Evolutionary conservation across 768 basidiomycete genomes (phyloP).

Genomic region (Lyophyllum shimeji): DNA sequence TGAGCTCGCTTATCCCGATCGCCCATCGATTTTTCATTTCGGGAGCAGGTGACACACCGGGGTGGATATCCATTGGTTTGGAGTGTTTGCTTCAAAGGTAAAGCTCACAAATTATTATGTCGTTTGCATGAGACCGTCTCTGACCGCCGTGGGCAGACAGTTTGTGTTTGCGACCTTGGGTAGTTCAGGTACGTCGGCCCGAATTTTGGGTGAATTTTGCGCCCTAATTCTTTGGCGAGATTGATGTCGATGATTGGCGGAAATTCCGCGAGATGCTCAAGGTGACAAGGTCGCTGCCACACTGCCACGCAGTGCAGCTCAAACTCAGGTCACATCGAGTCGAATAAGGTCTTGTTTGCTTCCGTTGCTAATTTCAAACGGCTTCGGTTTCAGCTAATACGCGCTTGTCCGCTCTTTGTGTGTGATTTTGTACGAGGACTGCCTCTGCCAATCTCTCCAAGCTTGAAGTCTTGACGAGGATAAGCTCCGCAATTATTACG

Average conservation of each 20-base stretch:
- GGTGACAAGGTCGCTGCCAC: too few relatives aligned
- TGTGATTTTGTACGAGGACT: neutral
- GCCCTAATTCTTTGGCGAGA: conserved; percentile 1
- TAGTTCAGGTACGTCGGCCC: neutral
- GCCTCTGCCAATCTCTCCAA: neutral
- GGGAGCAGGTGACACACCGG: neutral
- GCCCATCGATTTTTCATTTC: neutral
- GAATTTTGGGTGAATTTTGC: neutral
- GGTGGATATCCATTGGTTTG: neutral
- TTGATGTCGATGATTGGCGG: neutral
- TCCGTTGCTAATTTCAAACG: neutral
- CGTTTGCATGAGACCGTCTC: neutral
- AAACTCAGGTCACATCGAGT: neutral
- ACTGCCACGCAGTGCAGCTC: neutral
- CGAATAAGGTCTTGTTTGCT: neutral
- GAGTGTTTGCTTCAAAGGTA: neutral
- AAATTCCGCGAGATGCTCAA: neutral
- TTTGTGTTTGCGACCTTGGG: neutral
- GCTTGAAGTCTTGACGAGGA: neutral
- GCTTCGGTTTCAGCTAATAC: neutral
- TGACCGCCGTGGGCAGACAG: neutral
- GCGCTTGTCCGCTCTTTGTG: too few relatives aligned
- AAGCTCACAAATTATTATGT: neutral
- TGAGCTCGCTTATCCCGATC: conserved; percentile 1
- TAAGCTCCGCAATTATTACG: neutral